Evolutionary conservation across 495 filamentous ascomycete genomes (phyloP), one percentile per base, ranked within the genome.

Genomic region (Hypomontagnella monticulosa): DNA sequence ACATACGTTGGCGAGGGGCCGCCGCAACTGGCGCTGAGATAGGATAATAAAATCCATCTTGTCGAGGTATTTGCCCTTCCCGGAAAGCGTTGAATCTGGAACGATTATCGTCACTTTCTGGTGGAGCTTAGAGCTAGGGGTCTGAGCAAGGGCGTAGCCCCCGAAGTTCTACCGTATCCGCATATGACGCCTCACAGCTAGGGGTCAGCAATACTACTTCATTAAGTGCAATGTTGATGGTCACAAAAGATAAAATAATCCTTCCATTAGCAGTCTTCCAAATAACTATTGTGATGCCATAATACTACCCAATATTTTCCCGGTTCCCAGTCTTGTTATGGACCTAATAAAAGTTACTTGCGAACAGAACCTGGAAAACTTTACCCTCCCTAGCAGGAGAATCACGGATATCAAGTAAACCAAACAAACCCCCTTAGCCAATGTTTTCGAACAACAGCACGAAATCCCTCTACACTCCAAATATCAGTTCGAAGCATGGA

Each of bases 1-100:
- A 67, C 83, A 84, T 49, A 83, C 23, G n/a, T 19, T 61, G 1
- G 47, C 50, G 0, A 68, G 33, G 1, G 69, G 56, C 43, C 48
- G 41, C 49, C 50, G 59, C 2, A 74, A 19, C 15, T 63, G 66
- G 32, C 66, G 59, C 10, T 57, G 33, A 4, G 69, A 43, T 8
- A 69, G 48, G 19, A 63, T 37, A 46, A 71, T 34, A 8, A 34
- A 58, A 59, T 67, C 60, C 71, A 73, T 73, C 46, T 59, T 57
- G 33, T 43, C 10, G 20, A 15, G 54, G 7, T 46, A 33, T 47
- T 5, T 11, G 46, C 30, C 41, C 23, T 41, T 8, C 16, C 6
- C 16, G 14, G 27, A 43, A 57, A 27, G 27, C 18, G 23, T 46
- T 43, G 12, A 5, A 44, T 37, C 41, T 43, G 5, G 54, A 52